Percentiles rank a stretch among this genome's conserved stretches.
Evolutionary conservation across 495 filamentous ascomycete species (phyloP).

Genomic region (Penicillium riverlandense): DNA sequence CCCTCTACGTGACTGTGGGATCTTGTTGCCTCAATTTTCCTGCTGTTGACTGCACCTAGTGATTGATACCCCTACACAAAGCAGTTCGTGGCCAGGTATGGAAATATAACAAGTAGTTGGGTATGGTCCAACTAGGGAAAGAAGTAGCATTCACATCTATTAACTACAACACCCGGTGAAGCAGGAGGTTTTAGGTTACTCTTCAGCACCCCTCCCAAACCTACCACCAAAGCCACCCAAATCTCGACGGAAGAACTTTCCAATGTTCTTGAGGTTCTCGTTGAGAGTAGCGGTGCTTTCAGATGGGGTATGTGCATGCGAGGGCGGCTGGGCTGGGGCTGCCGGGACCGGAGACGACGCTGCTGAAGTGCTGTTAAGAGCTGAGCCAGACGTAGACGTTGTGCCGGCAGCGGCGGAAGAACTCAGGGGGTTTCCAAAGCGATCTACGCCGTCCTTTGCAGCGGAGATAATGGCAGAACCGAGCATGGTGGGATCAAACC

Average conservation of each 20-base stretch:
- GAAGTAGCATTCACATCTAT: too few relatives aligned
- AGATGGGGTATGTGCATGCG: conserved; percentile 11
- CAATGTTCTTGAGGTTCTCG: conserved; percentile 89
- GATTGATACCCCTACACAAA: too few relatives aligned
- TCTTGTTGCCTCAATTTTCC: too few relatives aligned
- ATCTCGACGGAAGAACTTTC: conserved; percentile 91
- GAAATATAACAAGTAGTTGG: too few relatives aligned
- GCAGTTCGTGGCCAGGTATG: too few relatives aligned
- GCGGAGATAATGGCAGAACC: conserved; percentile 70
- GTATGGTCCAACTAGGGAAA: too few relatives aligned
- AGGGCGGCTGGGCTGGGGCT: conserved; percentile 8
- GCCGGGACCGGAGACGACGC: conserved; percentile 12
- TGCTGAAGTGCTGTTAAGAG: conserved; percentile 9
- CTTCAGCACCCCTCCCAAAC: conserved; percentile 47
- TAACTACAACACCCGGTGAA: background rate
- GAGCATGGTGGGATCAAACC: conserved; percentile 70
- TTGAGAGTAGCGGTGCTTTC: conserved; percentile 50
- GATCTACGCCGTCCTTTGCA: conserved; percentile 84
- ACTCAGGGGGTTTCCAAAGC: conserved; percentile 57
- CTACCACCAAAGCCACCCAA: conserved; percentile 73
- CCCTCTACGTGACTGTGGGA: too few relatives aligned
- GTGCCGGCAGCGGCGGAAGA: background rate
- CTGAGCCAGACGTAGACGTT: conserved; percentile 7
- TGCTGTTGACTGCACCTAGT: too few relatives aligned
- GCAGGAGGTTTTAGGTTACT: conserved; percentile 11